A percentile compares a stretch with the other conserved stretches of the same genome.
phyloP scores from a whole-genome alignment of 2,329 filamentous ascomycete genomes.

The Xylaria sp. region DNA sequence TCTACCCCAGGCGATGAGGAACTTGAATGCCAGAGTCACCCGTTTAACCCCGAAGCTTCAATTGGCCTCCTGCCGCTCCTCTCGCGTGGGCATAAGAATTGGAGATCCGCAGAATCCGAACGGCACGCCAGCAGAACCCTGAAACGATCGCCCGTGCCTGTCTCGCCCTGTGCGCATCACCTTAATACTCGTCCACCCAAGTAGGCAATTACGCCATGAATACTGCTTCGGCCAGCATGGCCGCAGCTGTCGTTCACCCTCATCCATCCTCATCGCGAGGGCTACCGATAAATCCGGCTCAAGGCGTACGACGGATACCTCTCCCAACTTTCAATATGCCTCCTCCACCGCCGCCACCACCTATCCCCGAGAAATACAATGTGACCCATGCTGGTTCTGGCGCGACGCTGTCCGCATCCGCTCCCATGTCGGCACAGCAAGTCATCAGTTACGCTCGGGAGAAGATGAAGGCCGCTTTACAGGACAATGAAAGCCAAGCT shows the following conservation, averaged over 20 bases:
- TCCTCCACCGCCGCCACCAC: constrained; percentile 50
- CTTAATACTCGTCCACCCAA: constrained; percentile 6
- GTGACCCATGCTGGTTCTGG: constrained; percentile 40
- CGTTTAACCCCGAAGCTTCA: constrained; percentile 26
- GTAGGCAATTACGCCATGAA: constrained; percentile 32
- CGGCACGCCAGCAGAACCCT: constrained; percentile 25
- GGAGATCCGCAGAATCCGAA: constrained; percentile 25
- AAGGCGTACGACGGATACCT: constrained; percentile 39
- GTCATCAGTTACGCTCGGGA: constrained; percentile 70
- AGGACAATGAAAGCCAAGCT: constrained; percentile 68
- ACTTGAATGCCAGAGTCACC: constrained; percentile 19
- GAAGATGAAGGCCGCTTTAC: constrained; percentile 69
- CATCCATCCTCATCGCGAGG: constrained; percentile 40
- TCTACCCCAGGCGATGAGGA: constrained; percentile 25
- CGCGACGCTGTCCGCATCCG: constrained; percentile 55
- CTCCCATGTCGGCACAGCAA: constrained; percentile 63
- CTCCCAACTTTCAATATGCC: constrained; percentile 45
- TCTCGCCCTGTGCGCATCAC: constrained; percentile 23
- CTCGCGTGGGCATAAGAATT: constrained; percentile 20
- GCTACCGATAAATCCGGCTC: constrained; percentile 37
- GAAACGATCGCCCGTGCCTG: constrained; percentile 30
- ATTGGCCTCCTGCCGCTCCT: constrained; percentile 20
- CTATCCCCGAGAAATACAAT: constrained; percentile 56
- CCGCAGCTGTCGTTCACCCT: constrained; percentile 38
- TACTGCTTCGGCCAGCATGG: constrained; percentile 41